A percentile compares a stretch with the other conserved stretches of the same genome.
Evolutionary conservation across 1,284 basidiomycete species (phyloP).

Genomic region (Leccinum holopus): DNA sequence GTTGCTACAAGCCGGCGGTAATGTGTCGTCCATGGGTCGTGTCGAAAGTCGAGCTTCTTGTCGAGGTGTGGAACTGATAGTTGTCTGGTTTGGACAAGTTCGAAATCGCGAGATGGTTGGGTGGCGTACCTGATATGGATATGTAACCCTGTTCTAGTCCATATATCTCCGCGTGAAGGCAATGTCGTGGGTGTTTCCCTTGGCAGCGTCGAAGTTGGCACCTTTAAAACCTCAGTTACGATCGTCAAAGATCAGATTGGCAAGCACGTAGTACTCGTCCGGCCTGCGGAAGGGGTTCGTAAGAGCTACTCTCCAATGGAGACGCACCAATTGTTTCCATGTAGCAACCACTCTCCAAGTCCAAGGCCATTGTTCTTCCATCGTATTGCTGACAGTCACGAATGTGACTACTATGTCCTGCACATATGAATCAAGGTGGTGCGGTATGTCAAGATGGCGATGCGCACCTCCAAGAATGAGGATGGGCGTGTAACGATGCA

Average conservation of each 20-base stretch:
- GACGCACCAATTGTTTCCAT: conserved; percentile 81
- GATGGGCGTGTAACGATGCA: conserved; percentile 74
- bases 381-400: conserved; percentile 70
- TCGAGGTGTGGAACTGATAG: conserved; percentile 57
- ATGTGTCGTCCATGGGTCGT: conserved; percentile 53
- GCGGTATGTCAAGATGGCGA: neutral
- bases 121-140: conserved; percentile 31
- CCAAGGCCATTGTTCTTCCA: conserved; percentile 66
- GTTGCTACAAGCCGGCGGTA: conserved; percentile 52
- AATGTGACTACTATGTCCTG: conserved; percentile 73
- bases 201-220: conserved; percentile 45
- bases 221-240: conserved; percentile 35
- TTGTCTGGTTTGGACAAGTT: neutral
- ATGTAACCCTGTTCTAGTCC: conserved; percentile 61
- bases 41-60: conserved; percentile 50
- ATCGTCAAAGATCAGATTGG: neutral
- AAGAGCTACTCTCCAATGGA: neutral
- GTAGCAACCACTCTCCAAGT: conserved; percentile 81
- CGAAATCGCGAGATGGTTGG: neutral
- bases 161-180: conserved; percentile 69
- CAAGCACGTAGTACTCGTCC: conserved; percentile 33
- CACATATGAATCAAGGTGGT: neutral
- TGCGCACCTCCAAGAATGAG: conserved; percentile 68
- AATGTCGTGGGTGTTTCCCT: conserved; percentile 46
- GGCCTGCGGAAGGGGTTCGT: conserved; percentile 21